These are phyloP conservation scores for Tilletia indica DNA, from an alignment of 1,284 basidiomycete species.

Conservation along the genomic window DNA sequence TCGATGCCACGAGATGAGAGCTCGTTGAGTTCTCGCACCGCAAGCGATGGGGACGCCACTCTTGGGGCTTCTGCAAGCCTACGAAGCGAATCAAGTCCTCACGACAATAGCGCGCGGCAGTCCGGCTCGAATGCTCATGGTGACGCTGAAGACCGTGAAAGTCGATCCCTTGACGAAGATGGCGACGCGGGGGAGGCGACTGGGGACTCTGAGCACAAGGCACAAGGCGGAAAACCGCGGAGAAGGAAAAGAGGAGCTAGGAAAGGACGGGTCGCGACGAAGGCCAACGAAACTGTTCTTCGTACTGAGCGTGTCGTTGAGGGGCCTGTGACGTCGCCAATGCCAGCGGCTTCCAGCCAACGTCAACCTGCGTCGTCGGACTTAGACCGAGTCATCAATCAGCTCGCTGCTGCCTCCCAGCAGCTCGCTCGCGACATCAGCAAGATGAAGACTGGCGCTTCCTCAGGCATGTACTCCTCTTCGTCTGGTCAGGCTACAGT, in stretches of 20 bases:
- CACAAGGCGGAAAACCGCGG: background rate
- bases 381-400: background rate
- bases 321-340: background rate
- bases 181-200: background rate
- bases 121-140: background rate
- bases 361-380: background rate
- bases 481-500: slow-evolving; percentile 1
- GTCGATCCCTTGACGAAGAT: background rate
- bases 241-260: background rate
- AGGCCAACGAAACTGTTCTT: background rate
- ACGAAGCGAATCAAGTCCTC: background rate
- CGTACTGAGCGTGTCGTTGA: too few relatives aligned
- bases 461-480: background rate
- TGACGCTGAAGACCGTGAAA: background rate
- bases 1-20: background rate
- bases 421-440: slow-evolving; percentile 10
- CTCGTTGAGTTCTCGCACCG: background rate
- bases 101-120: background rate
- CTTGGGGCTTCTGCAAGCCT: background rate
- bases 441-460: slow-evolving; percentile 6
- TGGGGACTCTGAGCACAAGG: background rate
- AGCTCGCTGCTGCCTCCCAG: slow-evolving; percentile 14
- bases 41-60: background rate
- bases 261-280: background rate
- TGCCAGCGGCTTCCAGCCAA: too few relatives aligned